Base-by-base conservation (phyloP, 805 yeast species). In the Myxozyma nipponensis region DNA sequence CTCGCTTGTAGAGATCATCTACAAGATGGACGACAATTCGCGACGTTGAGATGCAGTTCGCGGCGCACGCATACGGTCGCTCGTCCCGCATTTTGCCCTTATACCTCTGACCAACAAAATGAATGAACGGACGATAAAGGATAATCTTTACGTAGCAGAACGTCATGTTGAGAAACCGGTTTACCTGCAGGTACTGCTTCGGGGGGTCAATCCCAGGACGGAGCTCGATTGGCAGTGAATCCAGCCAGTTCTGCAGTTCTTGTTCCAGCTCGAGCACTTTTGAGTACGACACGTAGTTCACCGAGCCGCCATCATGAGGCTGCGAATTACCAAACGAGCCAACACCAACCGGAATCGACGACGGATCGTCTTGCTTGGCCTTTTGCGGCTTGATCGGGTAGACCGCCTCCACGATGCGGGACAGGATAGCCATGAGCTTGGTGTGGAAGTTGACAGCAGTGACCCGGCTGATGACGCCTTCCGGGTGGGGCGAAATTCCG, bases 361-460 rank as follows among this genome's bases (percentile, higher is more conserved):
- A 42, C 6, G 21, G 19, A 6, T 24, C 30, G 17, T 24, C 30
- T 4, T 6, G 34, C 34, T 40, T 25, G 25, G 18, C 17, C 18
- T 10, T 25, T 39, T 51, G 17, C 44, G 42, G 61, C 60, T 80
- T 83, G 46, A 84, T 78, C 1, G 95, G 95, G 63, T 89, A 89
- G 34, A 90, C 69, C 51, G 81, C 78, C 50, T 78, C 77, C 34
- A 86, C 84, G 30, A 88, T 82, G 53, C 81, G 82, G 49, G 83
- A 79, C 69, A 88, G 72, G 3, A 89, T 78, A 51, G 83, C 66
- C 63, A 88, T 81, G 42, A 89, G 70, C 53, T 77, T 77, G 0
- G 96, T 89, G 63, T 89, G 96, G 46, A 83, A 83, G 62, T 88
- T 89, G 15, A 95, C 93, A 65, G 89, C 83, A 7, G 90, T 81